Percentiles rank a stretch among this genome's conserved stretches.
phyloP scores from a whole-genome alignment of 176 grass and related monocot genomes.

The Carex pumila region DNA sequence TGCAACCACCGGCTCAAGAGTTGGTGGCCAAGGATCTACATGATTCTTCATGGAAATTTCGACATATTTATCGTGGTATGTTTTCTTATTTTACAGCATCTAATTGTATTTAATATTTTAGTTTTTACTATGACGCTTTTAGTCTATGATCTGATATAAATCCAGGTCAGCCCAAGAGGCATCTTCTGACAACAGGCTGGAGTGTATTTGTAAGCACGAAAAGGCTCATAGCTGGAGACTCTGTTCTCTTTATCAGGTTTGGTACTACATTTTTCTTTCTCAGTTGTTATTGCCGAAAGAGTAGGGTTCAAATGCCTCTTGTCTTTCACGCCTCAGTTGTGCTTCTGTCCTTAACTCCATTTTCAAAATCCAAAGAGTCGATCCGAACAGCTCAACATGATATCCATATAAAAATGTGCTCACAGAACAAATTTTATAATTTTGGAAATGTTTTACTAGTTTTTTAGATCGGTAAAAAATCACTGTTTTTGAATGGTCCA shows the following conservation, averaged over 20 bases:
- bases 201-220: slow-evolving; percentile 94
- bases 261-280: neutral
- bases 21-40: slow-evolving; percentile 90
- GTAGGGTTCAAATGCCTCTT: too few species aligned
- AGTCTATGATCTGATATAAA: slow-evolving; percentile 12
- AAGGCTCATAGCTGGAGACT: slow-evolving; percentile 83
- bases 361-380: too few species aligned
- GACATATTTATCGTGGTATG: slow-evolving; percentile 89
- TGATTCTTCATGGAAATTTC: slow-evolving; percentile 90
- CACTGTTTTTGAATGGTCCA: too few species aligned
- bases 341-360: too few species aligned
- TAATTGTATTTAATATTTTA: neutral
- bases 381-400: too few species aligned
- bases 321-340: too few species aligned
- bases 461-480: too few species aligned
- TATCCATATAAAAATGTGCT: too few species aligned
- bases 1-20: slow-evolving; percentile 98
- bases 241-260: slow-evolving; percentile 95
- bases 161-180: slow-evolving; percentile 96
- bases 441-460: too few species aligned
- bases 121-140: slow-evolving; percentile 22
- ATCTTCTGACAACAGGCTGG: slow-evolving; percentile 98
- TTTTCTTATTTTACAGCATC: slow-evolving; percentile 1
- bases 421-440: too few species aligned
- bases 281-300: neutral